These are phyloP conservation scores for Puccinia triticina DNA, from an alignment of 1,284 basidiomycete genomes.

Conservation along the genomic window DNA sequence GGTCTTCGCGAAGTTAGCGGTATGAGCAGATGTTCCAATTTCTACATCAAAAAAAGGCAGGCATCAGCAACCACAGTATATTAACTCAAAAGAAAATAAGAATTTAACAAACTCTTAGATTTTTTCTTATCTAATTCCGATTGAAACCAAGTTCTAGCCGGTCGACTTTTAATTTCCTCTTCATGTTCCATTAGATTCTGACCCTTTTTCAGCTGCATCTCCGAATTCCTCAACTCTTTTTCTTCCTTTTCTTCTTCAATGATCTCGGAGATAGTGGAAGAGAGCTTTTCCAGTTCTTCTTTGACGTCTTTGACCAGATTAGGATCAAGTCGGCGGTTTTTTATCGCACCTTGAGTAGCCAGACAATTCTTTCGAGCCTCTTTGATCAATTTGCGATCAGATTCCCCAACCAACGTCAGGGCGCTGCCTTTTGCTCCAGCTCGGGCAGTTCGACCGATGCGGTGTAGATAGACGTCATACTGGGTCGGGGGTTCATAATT, in stretches of 20 bases:
- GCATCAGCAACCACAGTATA: neutral
- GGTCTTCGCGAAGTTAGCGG: conserved; percentile 23
- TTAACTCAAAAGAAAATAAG: neutral
- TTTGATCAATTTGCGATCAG: conserved; percentile 94
- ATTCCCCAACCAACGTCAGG: conserved; percentile 92
- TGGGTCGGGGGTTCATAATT: conserved; percentile 98
- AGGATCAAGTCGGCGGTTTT: conserved; percentile 84
- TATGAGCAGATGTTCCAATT: conserved; percentile 49
- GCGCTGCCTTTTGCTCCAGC: conserved; percentile 92
- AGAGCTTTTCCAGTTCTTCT: conserved; percentile 72
- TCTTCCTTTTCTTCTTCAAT: conserved; percentile 94
- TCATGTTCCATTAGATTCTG: conserved; percentile 94
- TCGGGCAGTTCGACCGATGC: conserved; percentile 93
- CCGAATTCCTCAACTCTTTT: conserved; percentile 84
- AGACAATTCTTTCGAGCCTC: conserved; percentile 83
- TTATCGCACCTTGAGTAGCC: conserved; percentile 73
- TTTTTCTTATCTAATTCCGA: conserved; percentile 78
- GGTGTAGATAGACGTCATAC: conserved; percentile 89
- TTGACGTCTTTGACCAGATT: conserved; percentile 76
- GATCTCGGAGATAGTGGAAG: conserved; percentile 78
- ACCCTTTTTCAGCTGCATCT: conserved; percentile 94
- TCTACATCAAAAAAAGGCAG: conserved; percentile 23
- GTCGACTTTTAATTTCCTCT: conserved; percentile 89
- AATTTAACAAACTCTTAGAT: conserved; percentile 69
- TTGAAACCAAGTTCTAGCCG: conserved; percentile 98